A percentile compares a stretch with the other conserved stretches of the same genome.
phyloP scores from a whole-genome alignment of 108 stramenopile species.

The Aurantiochytrium sp. region DNA sequence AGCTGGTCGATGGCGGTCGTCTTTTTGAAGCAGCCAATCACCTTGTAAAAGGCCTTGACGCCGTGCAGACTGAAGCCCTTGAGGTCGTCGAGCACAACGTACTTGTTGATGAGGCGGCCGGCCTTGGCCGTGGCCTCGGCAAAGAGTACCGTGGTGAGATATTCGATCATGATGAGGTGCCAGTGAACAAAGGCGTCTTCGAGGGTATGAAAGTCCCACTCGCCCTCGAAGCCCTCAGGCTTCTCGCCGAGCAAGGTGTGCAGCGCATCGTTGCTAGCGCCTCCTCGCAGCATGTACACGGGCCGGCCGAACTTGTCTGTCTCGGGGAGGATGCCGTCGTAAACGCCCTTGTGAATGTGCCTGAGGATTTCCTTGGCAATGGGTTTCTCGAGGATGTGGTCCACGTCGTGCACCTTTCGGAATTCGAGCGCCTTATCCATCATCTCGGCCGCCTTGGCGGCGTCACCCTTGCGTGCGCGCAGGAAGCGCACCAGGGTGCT shows the following conservation, averaged over 20 bases:
- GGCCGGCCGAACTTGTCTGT: neutral
- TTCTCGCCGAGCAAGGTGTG: neutral
- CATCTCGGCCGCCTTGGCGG: neutral
- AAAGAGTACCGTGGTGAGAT: neutral
- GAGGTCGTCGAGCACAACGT: neutral
- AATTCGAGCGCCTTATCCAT: neutral
- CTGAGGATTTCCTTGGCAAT: neutral
- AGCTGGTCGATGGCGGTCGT: neutral
- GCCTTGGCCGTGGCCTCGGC: neutral
- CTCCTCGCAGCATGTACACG: neutral
- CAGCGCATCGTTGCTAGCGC: neutral
- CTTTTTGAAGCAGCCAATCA: neutral
- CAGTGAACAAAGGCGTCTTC: neutral
- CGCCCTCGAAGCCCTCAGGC: neutral
- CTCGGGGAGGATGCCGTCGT: neutral
- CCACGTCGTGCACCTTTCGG: neutral
- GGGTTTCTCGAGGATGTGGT: neutral
- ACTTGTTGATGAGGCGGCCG: neutral
- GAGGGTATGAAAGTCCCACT: neutral
- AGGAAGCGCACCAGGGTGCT: neutral
- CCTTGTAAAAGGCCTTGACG: neutral
- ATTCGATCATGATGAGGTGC: constrained; percentile 17
- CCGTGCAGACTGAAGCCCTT: neutral
- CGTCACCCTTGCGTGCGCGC: constrained; percentile 6
- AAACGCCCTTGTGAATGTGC: neutral